These are phyloP conservation scores for Dothistroma pini DNA, from an alignment of 2,329 filamentous ascomycete genomes.

Conservation along the genomic window DNA sequence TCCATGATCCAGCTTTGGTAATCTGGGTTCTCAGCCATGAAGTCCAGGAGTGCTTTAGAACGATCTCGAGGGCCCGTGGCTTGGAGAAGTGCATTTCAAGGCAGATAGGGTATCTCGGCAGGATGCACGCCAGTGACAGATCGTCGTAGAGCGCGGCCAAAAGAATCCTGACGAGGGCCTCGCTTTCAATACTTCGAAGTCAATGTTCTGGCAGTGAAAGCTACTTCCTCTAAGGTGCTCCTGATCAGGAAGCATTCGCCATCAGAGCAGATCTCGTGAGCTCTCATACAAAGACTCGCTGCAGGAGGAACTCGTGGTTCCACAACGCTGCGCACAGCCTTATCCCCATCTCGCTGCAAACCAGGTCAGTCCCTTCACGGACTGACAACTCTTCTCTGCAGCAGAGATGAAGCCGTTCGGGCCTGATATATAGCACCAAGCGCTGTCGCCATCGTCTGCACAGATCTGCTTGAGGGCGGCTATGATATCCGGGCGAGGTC, in stretches of 20 bases:
- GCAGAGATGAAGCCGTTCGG: conserved; percentile 11
- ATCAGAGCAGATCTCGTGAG: too few species aligned
- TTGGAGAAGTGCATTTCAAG: not conserved
- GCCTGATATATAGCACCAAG: conserved; percentile 17
- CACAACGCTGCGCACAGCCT: not conserved
- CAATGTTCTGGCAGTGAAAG: too few species aligned
- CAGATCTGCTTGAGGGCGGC: conserved; percentile 6
- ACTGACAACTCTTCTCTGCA: conserved; percentile 9
- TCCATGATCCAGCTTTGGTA: not conserved
- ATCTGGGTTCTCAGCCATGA: not conserved
- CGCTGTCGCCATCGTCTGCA: not conserved
- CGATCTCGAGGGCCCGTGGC: not conserved
- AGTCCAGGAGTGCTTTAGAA: not conserved
- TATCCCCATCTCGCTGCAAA: conserved; percentile 6
- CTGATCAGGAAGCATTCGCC: too few species aligned
- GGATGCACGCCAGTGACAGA: too few species aligned
- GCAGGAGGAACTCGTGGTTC: not conserved
- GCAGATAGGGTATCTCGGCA: not conserved
- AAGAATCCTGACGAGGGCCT: too few species aligned
- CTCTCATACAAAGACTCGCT: too few species aligned
- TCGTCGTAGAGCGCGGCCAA: too few species aligned
- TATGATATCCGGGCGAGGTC: conserved; percentile 7
- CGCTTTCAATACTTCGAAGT: too few species aligned
- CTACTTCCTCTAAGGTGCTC: too few species aligned
- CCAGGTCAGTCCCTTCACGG: conserved; percentile 9